phyloP scores from a whole-genome alignment of 148 eudicot species.

The Camellia granthamiana region DNA sequence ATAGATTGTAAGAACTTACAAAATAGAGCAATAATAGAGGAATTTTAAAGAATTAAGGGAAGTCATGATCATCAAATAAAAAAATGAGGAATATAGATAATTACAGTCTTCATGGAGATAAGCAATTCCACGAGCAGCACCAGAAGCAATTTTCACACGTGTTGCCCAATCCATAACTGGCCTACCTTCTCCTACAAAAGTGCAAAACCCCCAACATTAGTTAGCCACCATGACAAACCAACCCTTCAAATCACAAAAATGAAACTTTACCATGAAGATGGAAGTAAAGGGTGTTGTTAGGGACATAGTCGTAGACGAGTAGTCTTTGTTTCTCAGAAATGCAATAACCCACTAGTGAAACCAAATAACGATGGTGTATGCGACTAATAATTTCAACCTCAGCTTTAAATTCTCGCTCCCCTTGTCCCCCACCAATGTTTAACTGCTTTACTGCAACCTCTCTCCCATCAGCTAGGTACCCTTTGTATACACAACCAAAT shows the following conservation, averaged over 20 bases:
- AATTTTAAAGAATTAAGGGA: no score
- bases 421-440: conserved; percentile 50
- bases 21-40: no score
- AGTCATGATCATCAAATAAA: background rate
- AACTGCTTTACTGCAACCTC: conserved; percentile 56
- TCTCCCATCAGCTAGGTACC: conserved; percentile 39
- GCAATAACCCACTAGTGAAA: conserved; percentile 52
- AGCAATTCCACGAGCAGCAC: conserved; percentile 93
- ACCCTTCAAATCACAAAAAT: background rate
- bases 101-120: conserved; percentile 89
- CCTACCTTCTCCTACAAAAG: conserved; percentile 35
- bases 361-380: conserved; percentile 56
- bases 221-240: conserved; percentile 9
- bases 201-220: conserved; percentile 5
- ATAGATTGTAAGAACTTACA: no score
- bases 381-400: conserved; percentile 54
- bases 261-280: conserved; percentile 46
- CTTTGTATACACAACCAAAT: conserved; percentile 52
- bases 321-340: conserved; percentile 37
- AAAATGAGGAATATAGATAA: conserved; percentile 1
- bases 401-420: conserved; percentile 51
- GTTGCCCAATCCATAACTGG: conserved; percentile 68
- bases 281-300: conserved; percentile 44
- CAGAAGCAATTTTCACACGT: conserved; percentile 78
- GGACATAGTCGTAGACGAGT: conserved; percentile 47